Evolutionary conservation across 2,329 filamentous ascomycete genomes (phyloP).

Genomic region (Xylaria sp.): DNA sequence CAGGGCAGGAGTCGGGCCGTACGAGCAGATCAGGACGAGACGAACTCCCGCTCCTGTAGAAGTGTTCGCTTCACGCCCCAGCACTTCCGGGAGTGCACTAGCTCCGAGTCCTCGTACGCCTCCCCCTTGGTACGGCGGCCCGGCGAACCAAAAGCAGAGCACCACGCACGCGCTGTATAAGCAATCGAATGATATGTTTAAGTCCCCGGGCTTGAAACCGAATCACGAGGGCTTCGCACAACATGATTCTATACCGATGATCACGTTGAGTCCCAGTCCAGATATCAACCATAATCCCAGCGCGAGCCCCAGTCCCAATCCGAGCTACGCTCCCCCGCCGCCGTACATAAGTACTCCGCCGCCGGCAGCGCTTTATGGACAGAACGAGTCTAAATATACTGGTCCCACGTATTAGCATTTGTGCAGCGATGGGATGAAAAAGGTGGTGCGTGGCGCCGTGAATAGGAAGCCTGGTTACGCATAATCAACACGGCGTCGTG

Average conservation of each 20-base stretch:
- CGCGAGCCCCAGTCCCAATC: background rate
- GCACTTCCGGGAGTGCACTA: background rate
- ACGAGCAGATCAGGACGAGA: constrained; percentile 15
- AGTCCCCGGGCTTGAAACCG: constrained; percentile 2
- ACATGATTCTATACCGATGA: constrained; percentile 25
- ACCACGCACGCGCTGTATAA: background rate
- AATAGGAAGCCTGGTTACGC: background rate
- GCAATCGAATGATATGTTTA: constrained; percentile 3
- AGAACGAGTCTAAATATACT: background rate
- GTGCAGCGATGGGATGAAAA: background rate
- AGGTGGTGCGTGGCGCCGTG: background rate
- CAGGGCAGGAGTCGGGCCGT: constrained; percentile 6
- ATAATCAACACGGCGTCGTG: background rate
- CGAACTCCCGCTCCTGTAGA: background rate
- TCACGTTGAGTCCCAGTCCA: constrained; percentile 10
- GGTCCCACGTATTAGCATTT: background rate
- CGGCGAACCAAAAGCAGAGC: constrained; percentile 11
- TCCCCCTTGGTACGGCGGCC: constrained; percentile 1
- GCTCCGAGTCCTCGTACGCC: background rate
- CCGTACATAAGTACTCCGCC: constrained; percentile 22
- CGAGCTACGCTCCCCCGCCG: constrained; percentile 7
- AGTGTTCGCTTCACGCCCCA: background rate
- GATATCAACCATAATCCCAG: background rate
- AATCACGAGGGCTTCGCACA: constrained; percentile 2
- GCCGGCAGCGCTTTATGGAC: constrained; percentile 14